Percentiles rank a stretch among this genome's conserved stretches.
Evolutionary conservation across 176 grass and related monocot genomes (phyloP).

Genomic region (Oryza brachyantha): DNA sequence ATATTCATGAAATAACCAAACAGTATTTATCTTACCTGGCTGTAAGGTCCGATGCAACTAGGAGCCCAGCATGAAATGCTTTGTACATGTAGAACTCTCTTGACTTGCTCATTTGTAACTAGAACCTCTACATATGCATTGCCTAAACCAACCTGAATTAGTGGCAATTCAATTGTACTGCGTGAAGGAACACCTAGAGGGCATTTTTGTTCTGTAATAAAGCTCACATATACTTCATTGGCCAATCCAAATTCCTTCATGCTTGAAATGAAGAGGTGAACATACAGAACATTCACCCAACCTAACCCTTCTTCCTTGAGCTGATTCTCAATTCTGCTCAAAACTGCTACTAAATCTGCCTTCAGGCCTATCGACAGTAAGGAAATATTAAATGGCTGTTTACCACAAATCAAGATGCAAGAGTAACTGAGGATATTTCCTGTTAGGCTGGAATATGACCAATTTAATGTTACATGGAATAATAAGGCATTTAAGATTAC

Average conservation of each 20-base stretch:
- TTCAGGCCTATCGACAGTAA: constrained; percentile 55
- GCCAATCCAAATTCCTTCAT: constrained; percentile 82
- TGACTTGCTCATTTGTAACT: constrained; percentile 62
- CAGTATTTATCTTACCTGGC: constrained; percentile 56
- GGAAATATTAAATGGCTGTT: constrained; percentile 22
- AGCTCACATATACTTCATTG: constrained; percentile 89
- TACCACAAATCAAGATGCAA: constrained; percentile 7
- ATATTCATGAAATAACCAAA: background rate
- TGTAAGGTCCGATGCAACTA: constrained; percentile 98
- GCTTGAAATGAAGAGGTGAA: constrained; percentile 95
- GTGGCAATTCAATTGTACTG: constrained; percentile 90
- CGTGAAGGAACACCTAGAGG: constrained; percentile 81
- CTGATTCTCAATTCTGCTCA: constrained; percentile 71
- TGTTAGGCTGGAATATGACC: background rate
- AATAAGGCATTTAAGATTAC: constrained; percentile 22
- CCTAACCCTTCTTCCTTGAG: constrained; percentile 66
- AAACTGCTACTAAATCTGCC: constrained; percentile 64
- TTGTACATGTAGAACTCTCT: constrained; percentile 96
- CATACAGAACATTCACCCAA: constrained; percentile 87
- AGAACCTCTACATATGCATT: constrained; percentile 82
- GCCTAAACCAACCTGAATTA: constrained; percentile 57
- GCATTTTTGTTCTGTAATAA: constrained; percentile 85
- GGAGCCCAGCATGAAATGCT: constrained; percentile 99
- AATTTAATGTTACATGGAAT: background rate
- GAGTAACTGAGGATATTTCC: background rate